Percentiles rank a stretch among this genome's conserved stretches.
phyloP scores from a whole-genome alignment of 1,284 basidiomycete species.

The Calocybe gambosa region DNA sequence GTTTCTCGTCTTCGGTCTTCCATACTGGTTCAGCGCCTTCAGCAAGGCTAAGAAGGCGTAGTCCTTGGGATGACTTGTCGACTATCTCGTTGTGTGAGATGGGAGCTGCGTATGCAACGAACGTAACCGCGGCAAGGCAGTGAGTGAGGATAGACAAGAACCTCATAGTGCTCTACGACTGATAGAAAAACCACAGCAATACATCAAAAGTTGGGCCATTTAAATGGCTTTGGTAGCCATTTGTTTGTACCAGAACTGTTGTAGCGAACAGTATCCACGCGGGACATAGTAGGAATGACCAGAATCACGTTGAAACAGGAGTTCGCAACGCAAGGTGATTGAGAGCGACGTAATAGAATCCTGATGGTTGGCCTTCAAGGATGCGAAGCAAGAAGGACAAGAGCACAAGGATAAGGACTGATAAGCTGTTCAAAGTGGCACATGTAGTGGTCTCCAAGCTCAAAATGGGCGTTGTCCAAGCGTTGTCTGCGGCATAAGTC shows the following conservation, averaged over 20 bases:
- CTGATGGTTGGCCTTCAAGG: neutral
- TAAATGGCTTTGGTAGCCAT: too few species aligned
- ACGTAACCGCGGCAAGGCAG: constrained; percentile 17
- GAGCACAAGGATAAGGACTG: constrained; percentile 5
- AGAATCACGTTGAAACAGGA: constrained; percentile 1
- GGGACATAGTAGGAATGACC: neutral
- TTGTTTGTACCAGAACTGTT: too few species aligned
- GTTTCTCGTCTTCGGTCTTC: constrained; percentile 37
- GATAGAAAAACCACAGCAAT: neutral
- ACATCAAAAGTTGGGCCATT: too few species aligned
- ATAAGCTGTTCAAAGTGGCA: neutral
- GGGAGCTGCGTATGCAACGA: constrained; percentile 22
- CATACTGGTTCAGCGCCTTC: constrained; percentile 41
- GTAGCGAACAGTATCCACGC: neutral
- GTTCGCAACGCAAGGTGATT: neutral
- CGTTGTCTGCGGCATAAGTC: too few species aligned
- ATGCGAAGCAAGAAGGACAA: neutral
- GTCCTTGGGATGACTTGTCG: constrained; percentile 30
- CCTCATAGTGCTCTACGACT: constrained; percentile 15
- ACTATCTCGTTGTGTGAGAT: constrained; percentile 29
- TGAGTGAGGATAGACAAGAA: constrained; percentile 17
- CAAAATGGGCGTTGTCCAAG: too few species aligned
- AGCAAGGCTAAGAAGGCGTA: constrained; percentile 43
- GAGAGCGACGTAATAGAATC: neutral
- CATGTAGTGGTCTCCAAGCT: neutral